Evolutionary conservation across 2,329 filamentous ascomycete genomes (phyloP).

Genomic region (Seiridium cupressi): DNA sequence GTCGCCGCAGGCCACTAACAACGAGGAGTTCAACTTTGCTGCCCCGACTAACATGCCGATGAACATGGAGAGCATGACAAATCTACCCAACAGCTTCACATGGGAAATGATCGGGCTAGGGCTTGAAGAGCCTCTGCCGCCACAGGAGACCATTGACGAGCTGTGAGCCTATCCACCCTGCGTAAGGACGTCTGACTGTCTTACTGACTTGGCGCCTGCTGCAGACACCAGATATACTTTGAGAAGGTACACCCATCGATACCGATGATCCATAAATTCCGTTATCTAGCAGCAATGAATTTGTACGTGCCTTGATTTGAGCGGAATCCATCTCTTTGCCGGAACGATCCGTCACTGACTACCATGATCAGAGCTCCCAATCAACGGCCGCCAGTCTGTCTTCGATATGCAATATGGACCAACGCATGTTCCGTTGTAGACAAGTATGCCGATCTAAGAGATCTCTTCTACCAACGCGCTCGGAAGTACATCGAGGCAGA

Average conservation of each 20-base stretch:
- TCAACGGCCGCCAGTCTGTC: constrained; percentile 79
- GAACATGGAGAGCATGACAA: constrained; percentile 48
- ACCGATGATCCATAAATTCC: constrained; percentile 85
- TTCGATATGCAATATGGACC: constrained; percentile 97
- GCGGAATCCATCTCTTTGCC: background rate
- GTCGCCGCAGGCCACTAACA: constrained; percentile 44
- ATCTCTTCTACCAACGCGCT: constrained; percentile 85
- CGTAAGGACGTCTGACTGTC: constrained; percentile 10
- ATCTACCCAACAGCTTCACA: constrained; percentile 58
- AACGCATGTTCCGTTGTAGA: constrained; percentile 82
- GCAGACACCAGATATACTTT: constrained; percentile 80
- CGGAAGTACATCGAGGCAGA: constrained; percentile 89
- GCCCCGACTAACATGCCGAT: constrained; percentile 41
- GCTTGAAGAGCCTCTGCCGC: constrained; percentile 57
- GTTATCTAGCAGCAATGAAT: constrained; percentile 87
- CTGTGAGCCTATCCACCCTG: constrained; percentile 53
- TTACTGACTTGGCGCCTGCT: constrained; percentile 1
- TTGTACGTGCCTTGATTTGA: constrained; percentile 45
- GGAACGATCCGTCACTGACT: constrained; percentile 1
- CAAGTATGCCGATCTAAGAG: constrained; percentile 75
- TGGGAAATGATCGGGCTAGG: constrained; percentile 74
- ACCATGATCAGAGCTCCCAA: constrained; percentile 60
- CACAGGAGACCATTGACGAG: constrained; percentile 71
- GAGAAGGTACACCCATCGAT: constrained; percentile 82
- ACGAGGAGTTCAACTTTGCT: constrained; percentile 61